Percentiles rank a stretch among this genome's conserved stretches.
phyloP scores from a whole-genome alignment of 202 grass and related monocot species.

The Musa balbisiana region DNA sequence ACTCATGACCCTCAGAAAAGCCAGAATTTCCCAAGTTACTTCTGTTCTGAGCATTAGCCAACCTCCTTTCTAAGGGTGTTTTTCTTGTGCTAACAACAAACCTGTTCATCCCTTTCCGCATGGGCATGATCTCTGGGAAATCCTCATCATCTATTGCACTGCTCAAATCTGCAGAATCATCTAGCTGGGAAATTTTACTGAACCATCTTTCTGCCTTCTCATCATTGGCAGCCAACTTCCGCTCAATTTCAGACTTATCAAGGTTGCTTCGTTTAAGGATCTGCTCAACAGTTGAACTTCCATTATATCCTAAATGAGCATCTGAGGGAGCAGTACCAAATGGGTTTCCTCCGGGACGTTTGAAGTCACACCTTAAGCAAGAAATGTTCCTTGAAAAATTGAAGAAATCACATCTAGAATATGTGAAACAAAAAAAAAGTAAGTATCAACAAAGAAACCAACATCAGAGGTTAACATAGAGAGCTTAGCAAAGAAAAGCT shows the following conservation, averaged over 20 bases:
- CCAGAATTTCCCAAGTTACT: neutral
- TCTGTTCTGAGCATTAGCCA: slow-evolving; percentile 43
- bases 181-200: slow-evolving; percentile 55
- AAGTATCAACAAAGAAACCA: slow-evolving; percentile 9
- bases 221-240: slow-evolving; percentile 56
- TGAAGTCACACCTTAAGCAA: slow-evolving; percentile 83
- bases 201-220: slow-evolving; percentile 74
- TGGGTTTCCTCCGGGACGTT: slow-evolving; percentile 45
- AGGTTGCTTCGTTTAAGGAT: slow-evolving; percentile 43
- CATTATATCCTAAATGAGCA: slow-evolving; percentile 24
- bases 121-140: slow-evolving; percentile 78
- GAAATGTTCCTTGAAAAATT: slow-evolving; percentile 80
- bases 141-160: slow-evolving; percentile 54
- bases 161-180: slow-evolving; percentile 52
- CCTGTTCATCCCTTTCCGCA: slow-evolving; percentile 64
- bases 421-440: slow-evolving; percentile 20
- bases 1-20: neutral
- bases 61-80: slow-evolving; percentile 55
- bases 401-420: slow-evolving; percentile 80
- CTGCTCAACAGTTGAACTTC: slow-evolving; percentile 38
- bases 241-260: slow-evolving; percentile 53
- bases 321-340: slow-evolving; percentile 22
- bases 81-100: slow-evolving; percentile 61
- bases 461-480: neutral
- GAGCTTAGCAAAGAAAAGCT: slow-evolving; percentile 10